Conservation (phyloP, 2,329 filamentous ascomycete species). For the Sporothrix euskadiensis region DNA sequence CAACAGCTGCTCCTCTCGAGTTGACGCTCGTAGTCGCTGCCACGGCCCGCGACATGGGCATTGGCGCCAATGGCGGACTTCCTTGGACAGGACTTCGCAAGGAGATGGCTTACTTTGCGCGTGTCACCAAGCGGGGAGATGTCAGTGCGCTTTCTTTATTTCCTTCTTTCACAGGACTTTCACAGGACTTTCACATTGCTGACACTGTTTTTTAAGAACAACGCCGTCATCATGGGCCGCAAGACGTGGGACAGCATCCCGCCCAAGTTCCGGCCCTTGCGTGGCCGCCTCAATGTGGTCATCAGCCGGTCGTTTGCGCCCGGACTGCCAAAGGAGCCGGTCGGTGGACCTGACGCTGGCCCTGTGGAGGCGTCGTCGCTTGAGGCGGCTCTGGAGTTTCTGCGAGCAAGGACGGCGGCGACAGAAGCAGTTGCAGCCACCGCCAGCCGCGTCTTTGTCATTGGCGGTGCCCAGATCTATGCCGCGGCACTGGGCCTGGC, state of each 20-base stretch:
- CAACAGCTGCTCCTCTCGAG: conserved; percentile 47
- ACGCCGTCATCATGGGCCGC: conserved; percentile 93
- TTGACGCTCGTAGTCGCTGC: conserved; percentile 93
- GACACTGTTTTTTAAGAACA: conserved; percentile 41
- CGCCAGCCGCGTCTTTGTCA: conserved; percentile 70
- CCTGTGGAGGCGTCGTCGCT: conserved; percentile 61
- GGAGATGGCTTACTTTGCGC: conserved; percentile 94
- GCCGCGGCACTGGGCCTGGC: conserved; percentile 62
- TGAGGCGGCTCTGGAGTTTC: conserved; percentile 55
- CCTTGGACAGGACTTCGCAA: conserved; percentile 87
- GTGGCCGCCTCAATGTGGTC: conserved; percentile 78
- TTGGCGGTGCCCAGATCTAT: conserved; percentile 89
- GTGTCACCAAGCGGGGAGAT: conserved; percentile 72
- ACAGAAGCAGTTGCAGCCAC: not conserved
- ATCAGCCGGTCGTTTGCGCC: conserved; percentile 59
- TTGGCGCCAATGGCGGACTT: conserved; percentile 74
- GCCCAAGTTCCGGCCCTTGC: conserved; percentile 72
- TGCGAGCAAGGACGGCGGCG: conserved; percentile 26
- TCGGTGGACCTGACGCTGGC: conserved; percentile 37
- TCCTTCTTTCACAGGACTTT: too few species aligned
- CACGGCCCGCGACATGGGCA: conserved; percentile 78
- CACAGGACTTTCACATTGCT: not conserved
- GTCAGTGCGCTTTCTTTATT: conserved; percentile 23
- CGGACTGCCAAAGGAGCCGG: conserved; percentile 25
- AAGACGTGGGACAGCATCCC: conserved; percentile 97